Percentiles rank a stretch among this genome's conserved stretches.
Conservation (phyloP, 23 red algal species). For the Gracilaria caudata region DNA sequence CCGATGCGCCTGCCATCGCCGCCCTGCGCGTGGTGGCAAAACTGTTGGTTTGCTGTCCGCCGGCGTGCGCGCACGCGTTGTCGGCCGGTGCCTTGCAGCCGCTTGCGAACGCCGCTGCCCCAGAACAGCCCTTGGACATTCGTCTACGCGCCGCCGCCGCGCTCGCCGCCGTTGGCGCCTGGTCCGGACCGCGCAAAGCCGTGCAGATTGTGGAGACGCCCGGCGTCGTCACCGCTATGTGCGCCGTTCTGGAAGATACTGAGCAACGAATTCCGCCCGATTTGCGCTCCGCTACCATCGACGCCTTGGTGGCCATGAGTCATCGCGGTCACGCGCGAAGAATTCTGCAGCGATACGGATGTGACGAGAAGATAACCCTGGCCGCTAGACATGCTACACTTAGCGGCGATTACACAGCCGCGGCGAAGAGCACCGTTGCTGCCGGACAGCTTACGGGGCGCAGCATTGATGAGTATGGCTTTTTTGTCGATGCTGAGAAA, state of each 20-base stretch:
- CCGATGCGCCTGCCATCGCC: neutral
- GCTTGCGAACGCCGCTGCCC: constrained; percentile 16
- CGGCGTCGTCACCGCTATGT: constrained; percentile 47
- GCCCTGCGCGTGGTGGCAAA: constrained; percentile 49
- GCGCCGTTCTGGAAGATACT: constrained; percentile 36
- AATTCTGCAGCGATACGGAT: constrained; percentile 39
- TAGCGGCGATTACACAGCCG: constrained; percentile 54
- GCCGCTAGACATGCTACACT: constrained; percentile 55
- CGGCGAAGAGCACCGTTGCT: constrained; percentile 59
- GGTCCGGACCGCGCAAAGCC: constrained; percentile 55
- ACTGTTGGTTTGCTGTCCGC: constrained; percentile 26
- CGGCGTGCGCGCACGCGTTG: constrained; percentile 35
- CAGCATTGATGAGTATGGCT: constrained; percentile 68
- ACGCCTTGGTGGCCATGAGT: constrained; percentile 62
- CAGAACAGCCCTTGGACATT: constrained; percentile 29
- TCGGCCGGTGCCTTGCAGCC: constrained; percentile 20
- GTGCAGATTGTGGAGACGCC: constrained; percentile 55
- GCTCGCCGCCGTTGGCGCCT: constrained; percentile 49
- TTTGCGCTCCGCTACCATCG: constrained; percentile 53
- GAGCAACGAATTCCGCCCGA: constrained; percentile 42
- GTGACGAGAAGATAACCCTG: constrained; percentile 54
- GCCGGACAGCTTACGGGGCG: constrained; percentile 57
- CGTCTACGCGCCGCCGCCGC: constrained; percentile 54
- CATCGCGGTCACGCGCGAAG: constrained; percentile 51
- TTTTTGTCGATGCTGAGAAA: constrained; percentile 51